Percentiles rank a stretch among this genome's conserved stretches.
Evolutionary conservation across 2,329 filamentous ascomycete genomes (phyloP).

Genomic region (Blastomyces gilchristii): DNA sequence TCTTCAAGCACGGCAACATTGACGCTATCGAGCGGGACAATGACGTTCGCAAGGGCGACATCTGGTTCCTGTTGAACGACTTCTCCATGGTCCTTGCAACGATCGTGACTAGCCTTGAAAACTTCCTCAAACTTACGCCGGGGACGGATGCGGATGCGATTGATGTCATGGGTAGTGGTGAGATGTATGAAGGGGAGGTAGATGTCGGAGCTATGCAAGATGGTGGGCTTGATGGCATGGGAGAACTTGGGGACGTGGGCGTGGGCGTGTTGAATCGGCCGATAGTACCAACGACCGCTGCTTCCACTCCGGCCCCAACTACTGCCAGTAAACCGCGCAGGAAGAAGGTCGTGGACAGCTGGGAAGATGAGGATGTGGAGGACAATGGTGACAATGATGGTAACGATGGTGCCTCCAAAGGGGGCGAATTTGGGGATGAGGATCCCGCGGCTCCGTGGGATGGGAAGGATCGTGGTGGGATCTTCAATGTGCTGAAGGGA

Average conservation of each 20-base stretch:
- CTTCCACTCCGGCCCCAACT: background rate
- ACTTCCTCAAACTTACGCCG: slow-evolving; percentile 23
- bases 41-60: slow-evolving; percentile 53
- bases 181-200: slow-evolving; percentile 18
- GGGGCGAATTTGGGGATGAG: background rate
- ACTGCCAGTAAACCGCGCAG: slow-evolving; percentile 4
- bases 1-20: slow-evolving; percentile 62
- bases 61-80: slow-evolving; percentile 64
- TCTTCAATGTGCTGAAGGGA: slow-evolving; percentile 20
- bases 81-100: slow-evolving; percentile 44
- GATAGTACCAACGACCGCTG: background rate
- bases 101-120: slow-evolving; percentile 26
- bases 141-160: slow-evolving; percentile 17
- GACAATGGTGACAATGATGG: slow-evolving; percentile 12
- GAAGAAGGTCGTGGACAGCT: slow-evolving; percentile 17
- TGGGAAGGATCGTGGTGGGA: slow-evolving; percentile 12
- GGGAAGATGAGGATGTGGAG: slow-evolving; percentile 16
- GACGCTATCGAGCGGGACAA: slow-evolving; percentile 54
- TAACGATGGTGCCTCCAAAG: slow-evolving; percentile 9
- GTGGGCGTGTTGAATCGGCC: background rate
- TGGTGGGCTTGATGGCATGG: background rate
- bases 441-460: slow-evolving; percentile 9
- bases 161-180: slow-evolving; percentile 23
- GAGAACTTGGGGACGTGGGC: background rate
- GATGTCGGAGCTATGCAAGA: slow-evolving; percentile 14